Conservation (phyloP, 768 basidiomycete species). For the Pisolithus tinctorius region DNA sequence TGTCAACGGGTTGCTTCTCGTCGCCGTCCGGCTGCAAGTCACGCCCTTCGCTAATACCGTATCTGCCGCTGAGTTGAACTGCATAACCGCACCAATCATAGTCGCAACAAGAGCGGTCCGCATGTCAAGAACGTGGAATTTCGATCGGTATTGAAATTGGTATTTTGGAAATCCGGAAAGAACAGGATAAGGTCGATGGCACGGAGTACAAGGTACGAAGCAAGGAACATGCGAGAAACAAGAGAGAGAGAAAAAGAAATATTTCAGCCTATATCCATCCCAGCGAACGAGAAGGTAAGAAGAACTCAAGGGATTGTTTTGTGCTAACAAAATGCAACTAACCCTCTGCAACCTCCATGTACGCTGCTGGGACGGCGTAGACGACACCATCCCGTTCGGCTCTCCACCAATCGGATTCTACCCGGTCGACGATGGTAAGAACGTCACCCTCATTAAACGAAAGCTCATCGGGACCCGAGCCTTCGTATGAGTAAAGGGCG, state of each 20-base stretch:
- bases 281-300: slow-evolving; percentile 39
- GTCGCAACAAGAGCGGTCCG: neutral
- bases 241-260: slow-evolving; percentile 48
- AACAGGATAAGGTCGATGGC: too few species aligned
- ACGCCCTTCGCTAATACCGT: neutral
- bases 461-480: slow-evolving; percentile 71
- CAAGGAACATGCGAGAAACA: slow-evolving; percentile 16
- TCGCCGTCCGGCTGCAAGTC: neutral
- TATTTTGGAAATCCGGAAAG: slow-evolving; percentile 1
- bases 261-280: slow-evolving; percentile 74
- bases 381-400: slow-evolving; percentile 81
- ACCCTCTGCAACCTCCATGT: slow-evolving; percentile 84
- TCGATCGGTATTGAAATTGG: slow-evolving; percentile 7
- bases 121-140: slow-evolving; percentile 6
- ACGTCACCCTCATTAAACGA: slow-evolving; percentile 76
- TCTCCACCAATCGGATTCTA: slow-evolving; percentile 95
- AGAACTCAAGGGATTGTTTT: slow-evolving; percentile 45
- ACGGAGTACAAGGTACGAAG: neutral
- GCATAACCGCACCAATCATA: slow-evolving; percentile 2
- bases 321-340: slow-evolving; percentile 51
- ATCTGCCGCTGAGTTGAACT: slow-evolving; percentile 1
- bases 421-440: slow-evolving; percentile 72
- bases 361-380: slow-evolving; percentile 88
- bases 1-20: neutral
- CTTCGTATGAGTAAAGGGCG: slow-evolving; percentile 75